Evolutionary conservation across 331 rosid species (phyloP), one percentile per base, ranked within the genome.

Genomic region (Erythrophleum ivorense): DNA sequence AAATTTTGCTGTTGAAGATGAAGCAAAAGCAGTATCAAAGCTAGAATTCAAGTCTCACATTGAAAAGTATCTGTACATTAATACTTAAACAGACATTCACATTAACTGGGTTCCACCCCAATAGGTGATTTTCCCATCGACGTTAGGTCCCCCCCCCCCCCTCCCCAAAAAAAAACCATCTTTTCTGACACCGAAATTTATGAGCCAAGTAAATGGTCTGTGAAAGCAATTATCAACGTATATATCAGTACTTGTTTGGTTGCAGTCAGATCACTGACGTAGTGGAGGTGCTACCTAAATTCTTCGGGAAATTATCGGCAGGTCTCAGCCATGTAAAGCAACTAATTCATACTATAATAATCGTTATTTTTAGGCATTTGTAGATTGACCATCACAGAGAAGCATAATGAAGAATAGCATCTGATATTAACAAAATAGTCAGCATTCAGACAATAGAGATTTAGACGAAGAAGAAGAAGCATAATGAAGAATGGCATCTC

Each of bases 341-440:
- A 70, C 62, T 38, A 80, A 80, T 58, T 59, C 49, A 75, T 58
- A 48, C 65, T 11, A 59, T 11, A 58, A 57, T 18, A 12, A 53
- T 40, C 12, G 67, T 31, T 34, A 63, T 18, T 58, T 67, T 21
- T 13, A 45, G 29, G 73, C 55, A 2, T 21, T 29, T 8, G 80
- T 57, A 69, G 29, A 75, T 75, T 34, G 49, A 15, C 62, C 81
- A 57, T 5, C 31, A 52, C 68, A 54, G 13, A 59, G 70, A 75
- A 54, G 62, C 58, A 67, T 36, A 11, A 24, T 11, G 15, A 41
- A 71, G 77, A 74, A 69, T 64, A 34, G 34, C 36, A n/a, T 74
- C 73, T 75, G 49, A 57, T 68, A 59, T 62, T 50, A 48, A 70
- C 40, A 33, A 75, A 78, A 71, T 52, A 41, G 80, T 64, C 66